These are phyloP conservation scores for Priceomyces melissophilus DNA, from an alignment of 805 yeast genomes.

Conservation along the genomic window DNA sequence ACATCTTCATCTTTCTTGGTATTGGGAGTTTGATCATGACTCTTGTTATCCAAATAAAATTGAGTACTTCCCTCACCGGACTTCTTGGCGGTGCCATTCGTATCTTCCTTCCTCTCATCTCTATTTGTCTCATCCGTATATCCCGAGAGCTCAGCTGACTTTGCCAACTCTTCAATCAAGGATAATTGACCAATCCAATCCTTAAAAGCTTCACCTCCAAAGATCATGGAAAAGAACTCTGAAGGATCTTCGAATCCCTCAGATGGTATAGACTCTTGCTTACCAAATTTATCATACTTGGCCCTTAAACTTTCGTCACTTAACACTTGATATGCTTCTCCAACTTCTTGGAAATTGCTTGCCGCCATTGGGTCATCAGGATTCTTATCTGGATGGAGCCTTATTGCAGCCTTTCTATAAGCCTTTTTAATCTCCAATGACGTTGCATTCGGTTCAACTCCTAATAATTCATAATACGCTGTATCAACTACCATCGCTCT, in stretches of 20 bases:
- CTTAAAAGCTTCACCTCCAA: slow-evolving; percentile 77
- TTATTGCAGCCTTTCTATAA: slow-evolving; percentile 43
- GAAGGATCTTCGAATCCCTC: slow-evolving; percentile 79
- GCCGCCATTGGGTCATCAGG: slow-evolving; percentile 46
- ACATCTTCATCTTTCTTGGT: slow-evolving; percentile 1
- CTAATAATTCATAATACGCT: slow-evolving; percentile 39
- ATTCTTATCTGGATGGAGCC: slow-evolving; percentile 43
- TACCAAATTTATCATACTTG: slow-evolving; percentile 73
- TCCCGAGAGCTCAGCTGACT: slow-evolving; percentile 42
- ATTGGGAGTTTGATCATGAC: slow-evolving; percentile 6
- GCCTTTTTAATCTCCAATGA: slow-evolving; percentile 44
- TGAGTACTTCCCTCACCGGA: slow-evolving; percentile 5
- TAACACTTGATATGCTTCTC: slow-evolving; percentile 76
- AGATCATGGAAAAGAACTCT: slow-evolving; percentile 80
- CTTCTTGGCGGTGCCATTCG: slow-evolving; percentile 10
- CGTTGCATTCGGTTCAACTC: slow-evolving; percentile 33
- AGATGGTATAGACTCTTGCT: slow-evolving; percentile 56
- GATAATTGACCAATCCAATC: slow-evolving; percentile 86
- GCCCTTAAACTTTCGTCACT: slow-evolving; percentile 61
- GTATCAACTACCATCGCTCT: slow-evolving; percentile 42
- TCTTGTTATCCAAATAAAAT: neutral
- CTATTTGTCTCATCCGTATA: slow-evolving; percentile 26
- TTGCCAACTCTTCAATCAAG: slow-evolving; percentile 37
- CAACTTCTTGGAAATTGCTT: slow-evolving; percentile 43
- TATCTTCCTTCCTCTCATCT: slow-evolving; percentile 20